Evolutionary conservation across 2,329 filamentous ascomycete genomes (phyloP).

Genomic region (Saccharata proteae): DNA sequence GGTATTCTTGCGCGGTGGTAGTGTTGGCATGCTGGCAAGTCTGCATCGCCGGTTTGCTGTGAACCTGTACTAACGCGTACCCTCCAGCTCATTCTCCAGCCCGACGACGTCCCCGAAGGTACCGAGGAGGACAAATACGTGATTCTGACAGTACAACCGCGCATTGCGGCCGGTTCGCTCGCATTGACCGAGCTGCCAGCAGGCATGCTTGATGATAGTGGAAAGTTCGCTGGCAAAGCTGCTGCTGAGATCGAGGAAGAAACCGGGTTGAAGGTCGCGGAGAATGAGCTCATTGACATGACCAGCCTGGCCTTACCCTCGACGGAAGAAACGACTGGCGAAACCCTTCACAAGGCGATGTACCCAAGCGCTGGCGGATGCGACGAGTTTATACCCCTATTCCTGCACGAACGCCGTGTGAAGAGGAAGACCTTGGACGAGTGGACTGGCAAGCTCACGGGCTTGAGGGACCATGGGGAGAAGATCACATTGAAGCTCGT

Average conservation of each 20-base stretch:
- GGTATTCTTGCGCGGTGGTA: conserved; percentile 46
- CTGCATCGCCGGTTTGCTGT: not conserved
- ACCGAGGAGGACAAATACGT: conserved; percentile 36
- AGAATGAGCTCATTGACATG: conserved; percentile 41
- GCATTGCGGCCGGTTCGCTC: conserved; percentile 43
- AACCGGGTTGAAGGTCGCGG: conserved; percentile 39
- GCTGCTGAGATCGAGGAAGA: conserved; percentile 48
- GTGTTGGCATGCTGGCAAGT: conserved; percentile 44
- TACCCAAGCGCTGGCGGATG: conserved; percentile 45
- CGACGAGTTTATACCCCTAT: conserved; percentile 47
- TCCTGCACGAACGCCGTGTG: conserved; percentile 43
- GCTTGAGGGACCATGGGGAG: conserved; percentile 42
- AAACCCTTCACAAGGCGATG: conserved; percentile 35
- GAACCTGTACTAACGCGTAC: not conserved
- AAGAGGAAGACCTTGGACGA: conserved; percentile 34
- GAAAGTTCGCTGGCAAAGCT: conserved; percentile 41
- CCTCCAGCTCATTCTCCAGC: conserved; percentile 41
- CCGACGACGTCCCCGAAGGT: conserved; percentile 32
- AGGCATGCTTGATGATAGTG: conserved; percentile 46
- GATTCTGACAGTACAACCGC: conserved; percentile 45
- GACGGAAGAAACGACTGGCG: conserved; percentile 10
- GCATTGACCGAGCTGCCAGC: conserved; percentile 46
- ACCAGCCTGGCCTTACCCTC: conserved; percentile 35
- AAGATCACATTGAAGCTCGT: conserved; percentile 48
- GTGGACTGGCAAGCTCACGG: conserved; percentile 42